Evolutionary conservation across 1,284 basidiomycete species (phyloP).

Genomic region (Heterobasidion irregulare): DNA sequence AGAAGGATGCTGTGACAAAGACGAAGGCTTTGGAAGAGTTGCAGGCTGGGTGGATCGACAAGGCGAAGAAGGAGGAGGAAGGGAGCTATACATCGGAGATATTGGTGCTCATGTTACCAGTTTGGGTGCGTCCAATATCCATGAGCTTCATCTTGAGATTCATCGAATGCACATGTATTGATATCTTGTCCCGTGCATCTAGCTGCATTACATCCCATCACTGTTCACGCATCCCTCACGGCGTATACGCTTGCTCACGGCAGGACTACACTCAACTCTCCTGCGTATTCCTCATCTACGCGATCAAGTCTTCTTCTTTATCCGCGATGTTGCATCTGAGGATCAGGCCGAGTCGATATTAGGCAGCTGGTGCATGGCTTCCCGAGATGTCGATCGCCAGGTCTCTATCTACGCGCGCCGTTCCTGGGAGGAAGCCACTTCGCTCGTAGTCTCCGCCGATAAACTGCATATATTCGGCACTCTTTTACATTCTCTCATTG

Average conservation of each 20-base stretch:
- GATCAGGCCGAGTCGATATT: slow-evolving; percentile 65
- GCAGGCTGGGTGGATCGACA: slow-evolving; percentile 57
- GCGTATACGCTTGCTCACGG: slow-evolving; percentile 64
- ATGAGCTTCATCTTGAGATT: too few species aligned
- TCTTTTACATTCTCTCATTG: slow-evolving; percentile 26
- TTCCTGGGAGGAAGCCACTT: slow-evolving; percentile 45
- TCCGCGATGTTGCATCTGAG: slow-evolving; percentile 44
- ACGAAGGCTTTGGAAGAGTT: slow-evolving; percentile 85
- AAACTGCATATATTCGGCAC: slow-evolving; percentile 24
- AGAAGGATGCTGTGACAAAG: slow-evolving; percentile 90
- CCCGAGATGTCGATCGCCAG: slow-evolving; percentile 65
- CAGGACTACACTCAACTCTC: slow-evolving; percentile 63
- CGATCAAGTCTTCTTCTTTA: slow-evolving; percentile 49
- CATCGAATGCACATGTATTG: background rate
- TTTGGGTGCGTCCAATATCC: slow-evolving; percentile 66
- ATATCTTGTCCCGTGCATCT: too few species aligned
- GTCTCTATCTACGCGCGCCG: slow-evolving; percentile 44
- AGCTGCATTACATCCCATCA: slow-evolving; percentile 83
- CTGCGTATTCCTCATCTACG: slow-evolving; percentile 48
- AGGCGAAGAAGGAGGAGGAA: slow-evolving; percentile 9
- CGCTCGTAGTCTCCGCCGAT: slow-evolving; percentile 10
- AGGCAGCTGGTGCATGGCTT: slow-evolving; percentile 74
- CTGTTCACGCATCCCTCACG: slow-evolving; percentile 80
- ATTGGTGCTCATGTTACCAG: slow-evolving; percentile 65
- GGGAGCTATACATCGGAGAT: slow-evolving; percentile 33